Evolutionary conservation across 2,329 filamentous ascomycete genomes (phyloP).

Genomic region (Lasiodiplodia theobromae): DNA sequence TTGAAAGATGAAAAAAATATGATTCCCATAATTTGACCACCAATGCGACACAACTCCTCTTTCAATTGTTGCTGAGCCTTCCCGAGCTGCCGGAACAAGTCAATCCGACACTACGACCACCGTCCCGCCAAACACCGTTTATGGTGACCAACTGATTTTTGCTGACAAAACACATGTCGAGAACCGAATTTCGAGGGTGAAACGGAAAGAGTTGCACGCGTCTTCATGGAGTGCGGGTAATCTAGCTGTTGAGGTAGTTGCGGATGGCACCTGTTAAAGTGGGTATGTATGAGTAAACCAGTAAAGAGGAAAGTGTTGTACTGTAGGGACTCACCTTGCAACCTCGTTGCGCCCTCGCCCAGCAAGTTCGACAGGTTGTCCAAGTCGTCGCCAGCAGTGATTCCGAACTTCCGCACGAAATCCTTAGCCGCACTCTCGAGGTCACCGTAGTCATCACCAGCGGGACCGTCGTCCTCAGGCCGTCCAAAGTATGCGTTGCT

Average conservation of each 20-base stretch:
- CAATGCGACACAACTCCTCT: constrained; percentile 1
- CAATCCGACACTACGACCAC: background rate
- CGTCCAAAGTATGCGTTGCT: constrained; percentile 98
- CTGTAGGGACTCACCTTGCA: constrained; percentile 65
- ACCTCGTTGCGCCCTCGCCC: constrained; percentile 82
- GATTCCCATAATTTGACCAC: background rate
- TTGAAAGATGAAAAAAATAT: background rate
- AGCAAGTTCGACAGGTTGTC: constrained; percentile 86
- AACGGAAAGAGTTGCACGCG: background rate
- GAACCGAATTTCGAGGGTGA: constrained; percentile 6
- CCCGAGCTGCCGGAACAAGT: background rate
- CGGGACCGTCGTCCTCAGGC: constrained; percentile 76
- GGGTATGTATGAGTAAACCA: background rate
- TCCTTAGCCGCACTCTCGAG: constrained; percentile 94
- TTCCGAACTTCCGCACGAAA: constrained; percentile 92
- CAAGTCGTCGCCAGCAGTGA: constrained; percentile 93
- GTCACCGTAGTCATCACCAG: constrained; percentile 79
- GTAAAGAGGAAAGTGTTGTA: background rate
- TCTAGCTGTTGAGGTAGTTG: constrained; percentile 50
- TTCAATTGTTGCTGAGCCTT: constrained; percentile 4
- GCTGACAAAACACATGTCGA: constrained; percentile 19
- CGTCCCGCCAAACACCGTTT: constrained; percentile 8
- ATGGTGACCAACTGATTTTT: constrained; percentile 3
- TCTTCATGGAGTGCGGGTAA: background rate
- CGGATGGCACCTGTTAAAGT: constrained; percentile 40